These are phyloP conservation scores for Serendipita sp. DNA, from an alignment of 768 basidiomycete genomes.

Conservation along the genomic window DNA sequence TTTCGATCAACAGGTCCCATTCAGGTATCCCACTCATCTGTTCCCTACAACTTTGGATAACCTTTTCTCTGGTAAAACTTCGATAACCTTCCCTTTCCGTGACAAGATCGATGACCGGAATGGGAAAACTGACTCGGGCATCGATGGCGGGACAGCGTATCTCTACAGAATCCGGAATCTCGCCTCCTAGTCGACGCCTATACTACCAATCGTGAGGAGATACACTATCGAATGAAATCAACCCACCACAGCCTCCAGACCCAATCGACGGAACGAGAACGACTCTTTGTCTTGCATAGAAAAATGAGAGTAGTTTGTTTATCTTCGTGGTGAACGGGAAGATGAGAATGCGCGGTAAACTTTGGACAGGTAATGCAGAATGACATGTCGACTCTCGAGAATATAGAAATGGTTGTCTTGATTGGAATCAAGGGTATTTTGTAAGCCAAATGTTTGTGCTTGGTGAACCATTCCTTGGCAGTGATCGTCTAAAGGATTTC, in stretches of 20 bases:
- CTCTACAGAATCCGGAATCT: slow-evolving; percentile 53
- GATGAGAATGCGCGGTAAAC: slow-evolving; percentile 24
- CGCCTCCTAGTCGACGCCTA: slow-evolving; percentile 60
- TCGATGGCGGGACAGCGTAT: slow-evolving; percentile 54
- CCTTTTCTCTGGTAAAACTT: slow-evolving; percentile 43
- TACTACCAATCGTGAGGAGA: not conserved
- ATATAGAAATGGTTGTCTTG: slow-evolving; percentile 62
- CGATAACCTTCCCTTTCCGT: slow-evolving; percentile 28
- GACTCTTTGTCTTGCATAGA: slow-evolving; percentile 66
- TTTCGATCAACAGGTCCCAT: slow-evolving; percentile 46
- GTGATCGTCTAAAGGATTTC: slow-evolving; percentile 26
- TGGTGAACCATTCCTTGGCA: slow-evolving; percentile 47
- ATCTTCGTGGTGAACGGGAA: slow-evolving; percentile 31
- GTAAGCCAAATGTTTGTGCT: slow-evolving; percentile 66
- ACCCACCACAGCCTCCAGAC: slow-evolving; percentile 69
- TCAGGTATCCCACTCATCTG: slow-evolving; percentile 40
- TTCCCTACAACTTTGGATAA: slow-evolving; percentile 46
- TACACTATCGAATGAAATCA: not conserved
- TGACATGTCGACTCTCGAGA: slow-evolving; percentile 73
- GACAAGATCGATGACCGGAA: slow-evolving; percentile 34
- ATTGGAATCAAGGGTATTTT: slow-evolving; percentile 53
- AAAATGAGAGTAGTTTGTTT: slow-evolving; percentile 69
- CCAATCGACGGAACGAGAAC: slow-evolving; percentile 76
- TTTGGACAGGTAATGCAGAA: slow-evolving; percentile 63
- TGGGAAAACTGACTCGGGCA: slow-evolving; percentile 50